Evolutionary conservation across 2,329 filamentous ascomycete genomes (phyloP), one percentile per base, ranked within the genome.

Genomic region (Fusarium sp.): DNA sequence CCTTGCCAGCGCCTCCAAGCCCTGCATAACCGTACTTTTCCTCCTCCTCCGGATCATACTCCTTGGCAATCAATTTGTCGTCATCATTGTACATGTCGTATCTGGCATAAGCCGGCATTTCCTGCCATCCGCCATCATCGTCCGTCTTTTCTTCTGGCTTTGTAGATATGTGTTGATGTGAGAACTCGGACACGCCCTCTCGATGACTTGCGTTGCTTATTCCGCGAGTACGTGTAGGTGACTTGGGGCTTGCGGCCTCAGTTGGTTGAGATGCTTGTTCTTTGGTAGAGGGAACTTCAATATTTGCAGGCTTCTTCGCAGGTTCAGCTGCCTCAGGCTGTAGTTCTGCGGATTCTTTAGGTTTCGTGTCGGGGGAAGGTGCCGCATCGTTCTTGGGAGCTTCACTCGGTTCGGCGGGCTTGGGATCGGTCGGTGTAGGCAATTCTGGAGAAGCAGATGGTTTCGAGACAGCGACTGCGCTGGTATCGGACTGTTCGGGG

Each of bases 71-170:
- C 30, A 99, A 86, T 71, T 89, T 93, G 73, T 97, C 93, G 78
- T 97, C 91, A 75, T 99, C 96, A 78, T 99, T 94, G 80, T 98
- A 99, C 72, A 97, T 92, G 80, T 98, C 95, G 78, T 96, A 97
- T 39, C 92, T 92, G 8, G 95, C 96, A 76, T 95, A 94, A 1
- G 96, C 90, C 2, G 95, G 96, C 96, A 99, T 99, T 3, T 90
- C 88, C 82, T 98, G 94, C 96, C 96, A 99, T 54, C 83, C 90
- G n/a, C 92, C 92, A 7, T 89, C 89, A 11, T 79, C 74, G 4
- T 88, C 84, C 3, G 87, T 81, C 47, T 87, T 83, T 12, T 86
- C 82, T 12, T 88, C 83, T 41, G 87, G 85, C 67, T 89, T 85
- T 15, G 87, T 82, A 10, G 90, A 87, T 51, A 94, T 82, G 70